phyloP scores from a whole-genome alignment of 495 filamentous ascomycete species.

The Massariosphaeria phaeospora region DNA sequence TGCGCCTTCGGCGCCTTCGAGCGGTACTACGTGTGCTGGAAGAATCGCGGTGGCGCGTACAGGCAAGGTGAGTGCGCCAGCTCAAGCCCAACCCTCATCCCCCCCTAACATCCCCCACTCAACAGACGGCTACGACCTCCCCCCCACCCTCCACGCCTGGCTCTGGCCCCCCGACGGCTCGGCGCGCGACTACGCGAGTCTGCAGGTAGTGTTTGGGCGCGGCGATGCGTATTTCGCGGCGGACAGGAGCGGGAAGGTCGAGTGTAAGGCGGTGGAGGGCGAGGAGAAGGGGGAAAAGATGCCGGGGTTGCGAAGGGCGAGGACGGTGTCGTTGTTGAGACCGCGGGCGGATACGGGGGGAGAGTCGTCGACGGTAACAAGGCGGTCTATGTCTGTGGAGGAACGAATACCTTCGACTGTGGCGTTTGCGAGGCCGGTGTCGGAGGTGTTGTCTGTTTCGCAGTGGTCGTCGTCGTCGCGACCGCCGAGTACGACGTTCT shows the following conservation, averaged over 20 bases:
- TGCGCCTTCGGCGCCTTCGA: slow-evolving; percentile 33
- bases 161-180: slow-evolving; percentile 41
- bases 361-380: background rate
- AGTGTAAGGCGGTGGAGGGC: slow-evolving; percentile 19
- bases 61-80: slow-evolving; percentile 16
- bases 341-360: slow-evolving; percentile 5
- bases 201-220: slow-evolving; percentile 44
- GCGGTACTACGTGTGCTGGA: slow-evolving; percentile 33
- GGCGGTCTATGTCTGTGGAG: too few relatives aligned
- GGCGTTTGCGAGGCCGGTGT: background rate
- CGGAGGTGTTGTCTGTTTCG: background rate
- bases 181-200: slow-evolving; percentile 39
- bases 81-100: slow-evolving; percentile 38
- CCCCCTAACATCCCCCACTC: slow-evolving; percentile 38
- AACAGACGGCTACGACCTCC: slow-evolving; percentile 43
- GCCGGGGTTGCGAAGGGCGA: slow-evolving; percentile 8
- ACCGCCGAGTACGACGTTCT: background rate
- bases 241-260: slow-evolving; percentile 42
- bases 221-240: slow-evolving; percentile 45
- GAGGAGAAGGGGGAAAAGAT: slow-evolving; percentile 12
- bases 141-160: slow-evolving; percentile 40
- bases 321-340: slow-evolving; percentile 22
- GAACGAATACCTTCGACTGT: slow-evolving; percentile 7
- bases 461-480: background rate
- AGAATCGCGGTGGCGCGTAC: slow-evolving; percentile 24